Evolutionary conservation across 768 basidiomycete species (phyloP).

Genomic region (Asterophora parasitica): DNA sequence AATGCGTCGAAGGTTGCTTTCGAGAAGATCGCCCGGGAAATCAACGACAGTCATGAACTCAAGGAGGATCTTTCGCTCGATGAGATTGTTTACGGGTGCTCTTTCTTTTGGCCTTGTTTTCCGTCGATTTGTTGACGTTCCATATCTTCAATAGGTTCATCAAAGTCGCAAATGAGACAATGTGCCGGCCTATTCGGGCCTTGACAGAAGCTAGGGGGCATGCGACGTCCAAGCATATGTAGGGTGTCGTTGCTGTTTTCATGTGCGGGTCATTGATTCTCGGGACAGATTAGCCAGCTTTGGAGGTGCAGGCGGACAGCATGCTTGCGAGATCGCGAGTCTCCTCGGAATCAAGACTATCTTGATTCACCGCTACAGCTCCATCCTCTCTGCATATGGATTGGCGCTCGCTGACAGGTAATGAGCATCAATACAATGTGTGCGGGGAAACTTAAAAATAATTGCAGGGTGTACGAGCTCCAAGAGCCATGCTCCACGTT

Average conservation of each 20-base stretch:
- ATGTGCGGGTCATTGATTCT: neutral
- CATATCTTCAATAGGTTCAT: conserved; percentile 59
- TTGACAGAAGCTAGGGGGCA: conserved; percentile 88
- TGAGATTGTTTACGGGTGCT: conserved; percentile 86
- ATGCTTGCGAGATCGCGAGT: conserved; percentile 88
- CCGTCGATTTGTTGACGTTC: neutral
- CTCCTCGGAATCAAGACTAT: conserved; percentile 85
- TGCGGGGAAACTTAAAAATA: neutral
- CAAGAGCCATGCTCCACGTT: conserved; percentile 88
- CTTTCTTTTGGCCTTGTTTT: neutral
- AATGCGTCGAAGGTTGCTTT: conserved; percentile 68
- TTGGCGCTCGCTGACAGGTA: conserved; percentile 82
- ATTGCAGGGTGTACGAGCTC: conserved; percentile 69
- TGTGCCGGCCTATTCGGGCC: conserved; percentile 90
- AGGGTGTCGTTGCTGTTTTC: conserved; percentile 12
- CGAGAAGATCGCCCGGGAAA: conserved; percentile 59
- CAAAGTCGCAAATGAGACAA: conserved; percentile 95
- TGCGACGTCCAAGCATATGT: conserved; percentile 73
- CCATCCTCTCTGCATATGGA: conserved; percentile 90
- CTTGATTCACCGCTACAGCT: conserved; percentile 86
- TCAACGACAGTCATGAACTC: conserved; percentile 56
- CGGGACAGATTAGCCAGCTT: conserved; percentile 69
- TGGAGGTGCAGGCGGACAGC: conserved; percentile 88
- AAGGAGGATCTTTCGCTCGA: conserved; percentile 57
- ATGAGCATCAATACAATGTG: conserved; percentile 1